Conservation (phyloP, 1,284 basidiomycete species). For the Volvariella surrecta region DNA sequence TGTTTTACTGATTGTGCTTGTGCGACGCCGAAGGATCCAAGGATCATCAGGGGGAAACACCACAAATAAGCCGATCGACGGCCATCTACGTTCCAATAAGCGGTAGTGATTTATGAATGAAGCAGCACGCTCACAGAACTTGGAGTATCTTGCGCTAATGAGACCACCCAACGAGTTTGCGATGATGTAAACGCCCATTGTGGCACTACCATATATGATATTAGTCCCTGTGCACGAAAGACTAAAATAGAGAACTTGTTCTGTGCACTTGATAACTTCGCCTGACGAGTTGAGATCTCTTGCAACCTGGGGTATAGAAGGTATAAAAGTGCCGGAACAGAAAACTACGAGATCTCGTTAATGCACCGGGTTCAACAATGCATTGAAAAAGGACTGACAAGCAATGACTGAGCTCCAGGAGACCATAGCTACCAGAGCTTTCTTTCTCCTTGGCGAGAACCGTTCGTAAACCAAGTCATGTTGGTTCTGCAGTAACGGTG, state of each 20-base stretch:
- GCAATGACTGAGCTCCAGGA: conserved; percentile 39
- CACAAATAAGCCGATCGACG: conserved; percentile 45
- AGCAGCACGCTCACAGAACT: conserved; percentile 3
- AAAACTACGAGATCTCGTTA: conserved; percentile 35
- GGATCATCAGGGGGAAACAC: conserved; percentile 41
- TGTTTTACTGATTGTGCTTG: conserved; percentile 29
- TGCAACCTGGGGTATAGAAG: conserved; percentile 50
- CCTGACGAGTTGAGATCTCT: conserved; percentile 40
- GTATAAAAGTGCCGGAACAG: conserved; percentile 51
- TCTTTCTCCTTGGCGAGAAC: conserved; percentile 34
- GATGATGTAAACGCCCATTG: conserved; percentile 8
- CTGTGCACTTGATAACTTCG: conserved; percentile 39
- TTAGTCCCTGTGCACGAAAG: background rate
- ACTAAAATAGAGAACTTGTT: too few relatives aligned
- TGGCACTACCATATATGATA: too few relatives aligned
- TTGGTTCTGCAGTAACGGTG: background rate
- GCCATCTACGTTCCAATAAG: conserved; percentile 29
- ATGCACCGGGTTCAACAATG: too few relatives aligned
- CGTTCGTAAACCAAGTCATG: conserved; percentile 36
- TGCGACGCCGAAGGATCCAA: conserved; percentile 48
- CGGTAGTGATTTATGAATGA: background rate
- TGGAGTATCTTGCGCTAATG: conserved; percentile 6
- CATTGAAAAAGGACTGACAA: conserved; percentile 24
- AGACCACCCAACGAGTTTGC: conserved; percentile 7
- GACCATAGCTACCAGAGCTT: conserved; percentile 36